These are phyloP conservation scores for Picea abies DNA, from an alignment of 83 land plant genomes.

Conservation along the genomic window DNA sequence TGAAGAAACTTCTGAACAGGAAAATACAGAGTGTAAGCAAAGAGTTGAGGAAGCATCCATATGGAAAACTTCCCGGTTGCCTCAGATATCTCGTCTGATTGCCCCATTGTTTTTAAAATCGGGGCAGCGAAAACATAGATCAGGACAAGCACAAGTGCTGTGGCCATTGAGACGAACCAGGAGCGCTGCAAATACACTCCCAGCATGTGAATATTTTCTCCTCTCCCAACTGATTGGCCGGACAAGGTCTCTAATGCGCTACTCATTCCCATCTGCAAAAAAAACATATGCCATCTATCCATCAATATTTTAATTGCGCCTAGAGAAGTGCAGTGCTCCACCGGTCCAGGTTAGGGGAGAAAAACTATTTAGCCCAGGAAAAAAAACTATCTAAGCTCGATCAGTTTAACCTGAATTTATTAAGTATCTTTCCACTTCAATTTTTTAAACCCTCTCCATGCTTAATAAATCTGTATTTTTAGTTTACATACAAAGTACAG, in stretches of 20 bases:
- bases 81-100: constrained; percentile 10
- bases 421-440: too few relatives aligned
- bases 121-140: constrained; percentile 37
- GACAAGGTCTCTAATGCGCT: constrained; percentile 71
- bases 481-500: too few relatives aligned
- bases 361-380: too few relatives aligned
- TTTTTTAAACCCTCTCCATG: too few relatives aligned
- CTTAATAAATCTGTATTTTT: too few relatives aligned
- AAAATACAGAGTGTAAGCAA: constrained; percentile 50
- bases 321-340: too few relatives aligned
- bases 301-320: too few relatives aligned
- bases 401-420: too few relatives aligned
- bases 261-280: constrained; percentile 66
- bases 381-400: too few relatives aligned
- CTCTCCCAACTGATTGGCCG: constrained; percentile 75
- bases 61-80: constrained; percentile 46
- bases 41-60: constrained; percentile 65
- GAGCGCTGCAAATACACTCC: constrained; percentile 76
- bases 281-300: too few relatives aligned
- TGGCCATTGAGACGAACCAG: constrained; percentile 35
- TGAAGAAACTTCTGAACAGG: constrained; percentile 67
- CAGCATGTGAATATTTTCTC: constrained; percentile 37
- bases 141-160: constrained; percentile 16
- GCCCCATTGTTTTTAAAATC: constrained; percentile 24
- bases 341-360: too few relatives aligned